Conservation (phyloP, 1,284 basidiomycete species). For the Pterula multifida region DNA sequence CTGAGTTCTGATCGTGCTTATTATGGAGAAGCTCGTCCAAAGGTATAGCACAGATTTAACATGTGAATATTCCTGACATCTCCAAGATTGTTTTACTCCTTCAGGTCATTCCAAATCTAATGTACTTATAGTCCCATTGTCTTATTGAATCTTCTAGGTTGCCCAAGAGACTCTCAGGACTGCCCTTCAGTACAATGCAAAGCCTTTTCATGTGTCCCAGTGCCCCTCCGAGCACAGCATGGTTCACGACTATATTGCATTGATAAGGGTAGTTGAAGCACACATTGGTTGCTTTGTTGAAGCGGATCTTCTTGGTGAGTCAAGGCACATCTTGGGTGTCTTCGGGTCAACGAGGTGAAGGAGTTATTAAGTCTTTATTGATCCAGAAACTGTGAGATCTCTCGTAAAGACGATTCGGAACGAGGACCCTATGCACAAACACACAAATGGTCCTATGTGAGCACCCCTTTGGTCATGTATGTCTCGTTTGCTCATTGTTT, state of each 20-base stretch:
- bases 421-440: background rate
- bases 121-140: constrained; percentile 1
- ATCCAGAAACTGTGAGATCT: constrained; percentile 9
- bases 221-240: constrained; percentile 17
- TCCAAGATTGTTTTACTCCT: constrained; percentile 23
- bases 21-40: constrained; percentile 24
- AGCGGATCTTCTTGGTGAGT: constrained; percentile 17
- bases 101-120: constrained; percentile 14
- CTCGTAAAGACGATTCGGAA: constrained; percentile 1
- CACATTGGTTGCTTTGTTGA: constrained; percentile 21
- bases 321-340: background rate
- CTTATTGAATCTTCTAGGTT: constrained; percentile 14
- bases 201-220: constrained; percentile 17
- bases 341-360: constrained; percentile 2
- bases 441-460: background rate
- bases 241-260: constrained; percentile 17
- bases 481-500: background rate
- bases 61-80: background rate
- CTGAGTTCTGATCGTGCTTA: constrained; percentile 25
- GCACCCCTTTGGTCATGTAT: background rate
- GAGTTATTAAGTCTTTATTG: constrained; percentile 6
- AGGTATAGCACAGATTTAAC: constrained; percentile 17
- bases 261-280: constrained; percentile 18
- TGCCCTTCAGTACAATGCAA: constrained; percentile 13
- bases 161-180: constrained; percentile 21